Percentiles rank a stretch among this genome's conserved stretches.
Evolutionary conservation across 2,329 filamentous ascomycete species (phyloP).

Genomic region (Fusarium sarcochroum): DNA sequence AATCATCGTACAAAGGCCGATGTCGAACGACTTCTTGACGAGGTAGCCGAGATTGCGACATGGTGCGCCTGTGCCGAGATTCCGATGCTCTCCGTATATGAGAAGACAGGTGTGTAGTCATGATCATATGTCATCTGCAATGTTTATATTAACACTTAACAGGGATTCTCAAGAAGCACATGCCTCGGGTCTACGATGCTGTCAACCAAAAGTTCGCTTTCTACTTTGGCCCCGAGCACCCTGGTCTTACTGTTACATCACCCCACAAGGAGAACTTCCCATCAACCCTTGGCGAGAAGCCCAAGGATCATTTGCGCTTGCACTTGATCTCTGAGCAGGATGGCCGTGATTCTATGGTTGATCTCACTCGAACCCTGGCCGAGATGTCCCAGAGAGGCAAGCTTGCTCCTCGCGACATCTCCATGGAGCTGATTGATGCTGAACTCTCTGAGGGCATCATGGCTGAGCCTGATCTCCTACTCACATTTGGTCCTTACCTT

Average conservation of each 20-base stretch:
- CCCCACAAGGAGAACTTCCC: constrained; percentile 59
- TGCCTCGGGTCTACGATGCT: constrained; percentile 85
- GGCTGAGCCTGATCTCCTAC: constrained; percentile 88
- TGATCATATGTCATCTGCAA: background rate
- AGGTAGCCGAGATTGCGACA: constrained; percentile 90
- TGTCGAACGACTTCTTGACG: constrained; percentile 86
- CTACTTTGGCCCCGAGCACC: constrained; percentile 86
- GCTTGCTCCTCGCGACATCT: constrained; percentile 85
- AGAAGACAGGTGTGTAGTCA: constrained; percentile 79
- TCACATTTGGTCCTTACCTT: constrained; percentile 88
- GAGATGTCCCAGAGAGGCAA: constrained; percentile 96
- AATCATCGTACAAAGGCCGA: constrained; percentile 79
- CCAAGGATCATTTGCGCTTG: constrained; percentile 66
- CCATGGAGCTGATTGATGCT: constrained; percentile 86
- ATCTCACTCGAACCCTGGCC: constrained; percentile 92
- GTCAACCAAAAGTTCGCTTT: constrained; percentile 84
- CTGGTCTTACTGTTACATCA: constrained; percentile 73
- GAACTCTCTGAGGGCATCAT: constrained; percentile 86
- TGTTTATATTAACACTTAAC: constrained; percentile 22
- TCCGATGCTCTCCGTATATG: constrained; percentile 89
- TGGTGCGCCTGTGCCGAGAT: constrained; percentile 96
- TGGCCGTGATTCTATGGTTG: constrained; percentile 92
- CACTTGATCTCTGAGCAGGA: constrained; percentile 90
- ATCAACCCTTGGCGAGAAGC: constrained; percentile 48
- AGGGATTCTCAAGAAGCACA: constrained; percentile 92